Evolutionary conservation across 768 basidiomycete species (phyloP), one percentile per base, ranked within the genome.

Genomic region (Xerocomellus amylosporus): DNA sequence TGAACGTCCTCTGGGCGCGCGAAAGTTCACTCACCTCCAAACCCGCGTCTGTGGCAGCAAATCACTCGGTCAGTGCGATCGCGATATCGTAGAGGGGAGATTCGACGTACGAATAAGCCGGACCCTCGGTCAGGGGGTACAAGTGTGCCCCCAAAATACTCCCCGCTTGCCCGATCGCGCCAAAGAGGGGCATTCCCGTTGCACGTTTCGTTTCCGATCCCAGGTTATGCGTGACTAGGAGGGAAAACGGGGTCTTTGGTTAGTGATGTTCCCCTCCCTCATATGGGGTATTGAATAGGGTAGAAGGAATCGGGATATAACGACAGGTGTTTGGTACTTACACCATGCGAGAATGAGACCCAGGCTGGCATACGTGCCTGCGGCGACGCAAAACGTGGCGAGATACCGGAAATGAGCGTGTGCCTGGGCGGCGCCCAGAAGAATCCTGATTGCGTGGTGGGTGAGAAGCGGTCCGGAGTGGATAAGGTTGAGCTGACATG

Each of bases 331-430:
- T 24, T 26, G 14, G 22, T 39, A 67, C 76, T 55, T 62, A 78
- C 78, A 79, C 79, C 79, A 80, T 2, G 79, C 76, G 22, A 78
- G 70, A 50, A 76, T 60, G 46, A 80, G 65, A 14, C 76, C 78
- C 17, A 81, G 70, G 22, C 71, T 71, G 5, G 76, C 65, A 55
- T 80, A 79, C 5, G 77, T 78, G 43, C 78, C 78, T 19, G 73
- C 67, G 0, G 76, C 73, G 40, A 80, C 71, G 46, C 68, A 75
- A 63, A 80, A 79, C 12, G 72, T 75, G 15, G 78, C 75, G 36
- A 78, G 72, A 50, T 81, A 80, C 17, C 75, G 74, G 13, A 76
- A 65, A 45, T 75, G 67, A 22, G 54, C 13, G 37, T 67, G 64
- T 39, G 67, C 66, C 14, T 71, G 52, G 1, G 60, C 44, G 7